Conservation (phyloP, 768 basidiomycete species). For the Scleroderma bovista region DNA sequence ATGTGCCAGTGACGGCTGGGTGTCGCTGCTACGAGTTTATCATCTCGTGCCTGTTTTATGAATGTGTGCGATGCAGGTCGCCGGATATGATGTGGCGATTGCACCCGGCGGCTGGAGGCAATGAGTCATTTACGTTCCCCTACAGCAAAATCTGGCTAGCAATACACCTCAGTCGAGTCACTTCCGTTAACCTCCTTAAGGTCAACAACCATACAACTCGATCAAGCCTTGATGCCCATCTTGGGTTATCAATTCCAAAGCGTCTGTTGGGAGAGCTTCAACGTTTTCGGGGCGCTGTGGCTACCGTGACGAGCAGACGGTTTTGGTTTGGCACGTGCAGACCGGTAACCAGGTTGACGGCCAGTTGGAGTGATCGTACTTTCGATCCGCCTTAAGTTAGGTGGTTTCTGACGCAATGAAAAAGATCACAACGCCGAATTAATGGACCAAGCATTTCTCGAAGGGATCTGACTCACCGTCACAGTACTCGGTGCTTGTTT, state of each 20-base stretch:
- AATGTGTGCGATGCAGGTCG: slow-evolving; percentile 2
- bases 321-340: slow-evolving; percentile 22
- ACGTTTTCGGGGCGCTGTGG: slow-evolving; percentile 16
- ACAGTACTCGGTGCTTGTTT: slow-evolving; percentile 14
- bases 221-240: slow-evolving; percentile 3
- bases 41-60: not conserved
- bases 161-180: not conserved
- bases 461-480: slow-evolving; percentile 14
- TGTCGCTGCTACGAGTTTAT: not conserved
- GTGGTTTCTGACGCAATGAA: slow-evolving; percentile 23
- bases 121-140: not conserved
- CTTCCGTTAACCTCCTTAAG: not conserved
- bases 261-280: slow-evolving; percentile 7
- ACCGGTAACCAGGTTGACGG: slow-evolving; percentile 29
- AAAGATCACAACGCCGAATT: slow-evolving; percentile 5
- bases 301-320: slow-evolving; percentile 12
- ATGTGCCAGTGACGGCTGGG: too few species aligned
- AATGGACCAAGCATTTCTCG: slow-evolving; percentile 3
- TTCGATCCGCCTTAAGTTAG: slow-evolving; percentile 37
- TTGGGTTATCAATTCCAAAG: slow-evolving; percentile 7
- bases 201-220: not conserved
- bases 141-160: not conserved
- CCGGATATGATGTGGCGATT: slow-evolving; percentile 20
- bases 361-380: slow-evolving; percentile 44
- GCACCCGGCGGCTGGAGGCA: too few species aligned